Evolutionary conservation across 257 asterid species (phyloP), one percentile per base, ranked within the genome.

Genomic region (Nicotiana otophora): DNA sequence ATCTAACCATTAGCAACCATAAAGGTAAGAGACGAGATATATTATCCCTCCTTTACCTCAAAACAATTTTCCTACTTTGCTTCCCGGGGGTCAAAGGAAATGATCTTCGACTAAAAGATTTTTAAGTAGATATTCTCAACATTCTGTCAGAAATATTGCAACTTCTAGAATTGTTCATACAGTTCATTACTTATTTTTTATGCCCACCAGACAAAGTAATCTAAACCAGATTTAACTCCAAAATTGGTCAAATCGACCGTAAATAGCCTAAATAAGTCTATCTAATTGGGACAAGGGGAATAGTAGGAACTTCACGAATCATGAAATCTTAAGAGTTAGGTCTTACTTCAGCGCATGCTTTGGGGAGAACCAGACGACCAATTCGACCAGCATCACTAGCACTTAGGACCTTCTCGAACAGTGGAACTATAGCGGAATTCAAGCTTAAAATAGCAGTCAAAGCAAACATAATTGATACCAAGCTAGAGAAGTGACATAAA

Each of bases 311-410:
- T 74, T 34, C 66, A 42, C 23, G 77, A 31, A 55, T 33, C 54
- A 70, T 8, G 19, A 33, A 69, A 17, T 17, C 28, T n/a, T 34
- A 69, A 85, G 79, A 84, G 54, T 61, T 65, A 65, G 75, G 48
- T 77, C 96, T 89, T 81, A 95, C 99, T 90, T 95, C 99, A 53
- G 99, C 99, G 80, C 99, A 95, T 83, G 99, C 99, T 91, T 95
- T 95, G 10, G 99, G 99, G 65, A 95, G 94, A 87, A 95, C 98
- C 82, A 95, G 88, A 46, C 99, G 97, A 82, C 99, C 99, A 63
- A 95, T 94, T 86, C 99, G 87, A 34, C 99, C 98, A 82, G 99
- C 99, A 85, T 95, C 99, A 88, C 99, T 95, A 31, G 99, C 98
- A 83, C 99, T 95, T 66, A 95, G 90, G 82, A 93, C 88, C 91